Evolutionary conservation across 202 grass and related monocot species (phyloP).

Genomic region (Cymbopogon flexuosus): DNA sequence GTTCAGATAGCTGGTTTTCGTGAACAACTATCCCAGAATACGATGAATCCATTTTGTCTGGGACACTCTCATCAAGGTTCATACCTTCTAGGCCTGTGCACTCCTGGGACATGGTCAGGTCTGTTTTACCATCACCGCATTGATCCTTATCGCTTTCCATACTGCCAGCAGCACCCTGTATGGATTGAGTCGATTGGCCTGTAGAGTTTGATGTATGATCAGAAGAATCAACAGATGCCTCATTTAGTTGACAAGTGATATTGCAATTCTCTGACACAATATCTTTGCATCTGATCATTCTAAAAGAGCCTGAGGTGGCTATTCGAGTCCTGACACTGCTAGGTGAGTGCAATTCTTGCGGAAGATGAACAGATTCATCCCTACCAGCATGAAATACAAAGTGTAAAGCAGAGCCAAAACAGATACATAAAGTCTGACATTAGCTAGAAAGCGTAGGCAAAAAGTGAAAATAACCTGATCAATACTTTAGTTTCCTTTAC

Average conservation of each 20-base stretch:
- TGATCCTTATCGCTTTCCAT: conserved; percentile 58
- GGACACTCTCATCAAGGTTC: conserved; percentile 41
- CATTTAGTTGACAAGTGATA: conserved; percentile 38
- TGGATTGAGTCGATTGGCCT: conserved; percentile 29
- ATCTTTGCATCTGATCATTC: conserved; percentile 42
- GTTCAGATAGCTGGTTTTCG: conserved; percentile 37
- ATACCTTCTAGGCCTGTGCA: conserved; percentile 34
- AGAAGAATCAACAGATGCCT: conserved; percentile 26
- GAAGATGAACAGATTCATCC: conserved; percentile 41
- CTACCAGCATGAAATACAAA: conserved; percentile 32
- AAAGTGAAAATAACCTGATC: conserved; percentile 47
- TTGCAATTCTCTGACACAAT: conserved; percentile 46
- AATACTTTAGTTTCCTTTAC: conserved; percentile 60
- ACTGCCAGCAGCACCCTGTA: conserved; percentile 41
- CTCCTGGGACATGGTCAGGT: conserved; percentile 38
- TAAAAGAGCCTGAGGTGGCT: not conserved
- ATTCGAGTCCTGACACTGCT: conserved; percentile 44
- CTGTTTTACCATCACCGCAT: conserved; percentile 35
- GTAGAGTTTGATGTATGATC: conserved; percentile 20
- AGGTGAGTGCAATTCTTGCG: conserved; percentile 46
- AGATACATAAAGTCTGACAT: not conserved
- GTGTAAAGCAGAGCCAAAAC: not conserved
- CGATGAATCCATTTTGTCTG: conserved; percentile 26
- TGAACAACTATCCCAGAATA: conserved; percentile 17
- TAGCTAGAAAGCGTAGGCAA: not conserved